Conservation (phyloP, 257 asterid genomes). For the Solanum dulcamara region DNA sequence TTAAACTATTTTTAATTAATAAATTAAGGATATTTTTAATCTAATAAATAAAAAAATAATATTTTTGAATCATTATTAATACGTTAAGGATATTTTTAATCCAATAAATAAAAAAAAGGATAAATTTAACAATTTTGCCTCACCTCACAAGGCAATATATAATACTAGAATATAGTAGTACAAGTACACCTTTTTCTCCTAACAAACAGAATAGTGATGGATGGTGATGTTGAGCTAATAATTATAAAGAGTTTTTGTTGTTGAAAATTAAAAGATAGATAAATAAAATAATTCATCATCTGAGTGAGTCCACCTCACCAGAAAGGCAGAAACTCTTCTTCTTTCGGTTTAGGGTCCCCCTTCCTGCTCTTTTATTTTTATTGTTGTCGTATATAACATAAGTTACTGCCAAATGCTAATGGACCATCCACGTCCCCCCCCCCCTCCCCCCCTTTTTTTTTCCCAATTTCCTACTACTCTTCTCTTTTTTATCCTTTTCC, state of each 20-base stretch:
- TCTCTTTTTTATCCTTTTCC: neutral
- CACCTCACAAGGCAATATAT: neutral
- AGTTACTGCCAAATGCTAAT: neutral
- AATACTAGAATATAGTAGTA: neutral
- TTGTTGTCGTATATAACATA: neutral
- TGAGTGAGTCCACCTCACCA: neutral
- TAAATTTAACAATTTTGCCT: neutral
- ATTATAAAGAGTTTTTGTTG: neutral
- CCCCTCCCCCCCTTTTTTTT: neutral
- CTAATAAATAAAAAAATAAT: too few species aligned
- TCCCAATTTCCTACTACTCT: neutral
- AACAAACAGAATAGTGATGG: neutral
- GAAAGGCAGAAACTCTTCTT: neutral
- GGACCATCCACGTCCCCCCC: neutral
- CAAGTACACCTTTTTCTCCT: neutral
- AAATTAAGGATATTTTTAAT: too few species aligned
- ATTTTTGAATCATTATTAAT: too few species aligned
- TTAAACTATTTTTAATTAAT: too few species aligned
- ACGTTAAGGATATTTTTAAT: too few species aligned
- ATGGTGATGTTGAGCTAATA: neutral
- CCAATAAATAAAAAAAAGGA: too few species aligned
- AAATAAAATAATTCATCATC: neutral
- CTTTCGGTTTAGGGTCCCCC: neutral
- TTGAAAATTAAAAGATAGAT: neutral
- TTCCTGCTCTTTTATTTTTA: neutral